A percentile compares a stretch with the other conserved stretches of the same genome.
These are phyloP conservation scores for Phytopythium litorale DNA, from an alignment of 352 stramenopile genomes.

Conservation along the genomic window DNA sequence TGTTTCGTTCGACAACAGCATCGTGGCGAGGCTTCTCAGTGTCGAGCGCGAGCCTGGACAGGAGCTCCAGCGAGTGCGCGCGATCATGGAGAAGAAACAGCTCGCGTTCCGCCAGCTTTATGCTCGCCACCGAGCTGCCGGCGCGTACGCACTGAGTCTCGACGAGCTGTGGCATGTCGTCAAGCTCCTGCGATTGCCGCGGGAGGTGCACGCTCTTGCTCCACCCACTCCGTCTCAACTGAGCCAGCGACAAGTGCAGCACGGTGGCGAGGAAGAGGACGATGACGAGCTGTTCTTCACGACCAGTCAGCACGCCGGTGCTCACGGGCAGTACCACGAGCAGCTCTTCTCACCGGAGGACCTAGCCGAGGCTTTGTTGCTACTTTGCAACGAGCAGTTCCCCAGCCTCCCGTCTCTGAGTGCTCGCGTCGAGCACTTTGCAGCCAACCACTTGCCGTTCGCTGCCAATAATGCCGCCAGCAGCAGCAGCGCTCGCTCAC, in stretches of 20 bases:
- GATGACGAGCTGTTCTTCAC: constrained; percentile 31
- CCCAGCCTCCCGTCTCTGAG: constrained; percentile 45
- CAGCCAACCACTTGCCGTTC: constrained; percentile 42
- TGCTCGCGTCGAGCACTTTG: constrained; percentile 59
- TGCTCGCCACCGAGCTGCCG: constrained; percentile 29
- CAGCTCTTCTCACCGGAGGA: constrained; percentile 63
- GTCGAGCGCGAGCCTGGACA: constrained; percentile 46
- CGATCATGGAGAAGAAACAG: constrained; percentile 49
- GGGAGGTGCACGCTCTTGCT: constrained; percentile 55
- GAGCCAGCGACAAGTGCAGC: not conserved
- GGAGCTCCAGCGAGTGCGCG: constrained; percentile 40
- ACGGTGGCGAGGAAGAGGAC: constrained; percentile 18
- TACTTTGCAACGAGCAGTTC: constrained; percentile 81
- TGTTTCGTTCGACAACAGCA: constrained; percentile 50
- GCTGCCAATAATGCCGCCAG: constrained; percentile 30
- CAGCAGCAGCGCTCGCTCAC: constrained; percentile 1
- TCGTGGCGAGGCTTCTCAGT: constrained; percentile 51
- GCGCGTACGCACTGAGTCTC: constrained; percentile 45
- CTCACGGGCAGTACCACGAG: constrained; percentile 27
- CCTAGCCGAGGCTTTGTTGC: constrained; percentile 54
- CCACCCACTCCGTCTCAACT: constrained; percentile 14
- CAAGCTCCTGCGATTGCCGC: constrained; percentile 53
- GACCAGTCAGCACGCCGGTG: no score
- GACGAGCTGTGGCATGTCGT: constrained; percentile 70
- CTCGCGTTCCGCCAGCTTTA: constrained; percentile 55